phyloP scores from a whole-genome alignment of 139 green algal genomes.

The Tetraselmis striata region DNA sequence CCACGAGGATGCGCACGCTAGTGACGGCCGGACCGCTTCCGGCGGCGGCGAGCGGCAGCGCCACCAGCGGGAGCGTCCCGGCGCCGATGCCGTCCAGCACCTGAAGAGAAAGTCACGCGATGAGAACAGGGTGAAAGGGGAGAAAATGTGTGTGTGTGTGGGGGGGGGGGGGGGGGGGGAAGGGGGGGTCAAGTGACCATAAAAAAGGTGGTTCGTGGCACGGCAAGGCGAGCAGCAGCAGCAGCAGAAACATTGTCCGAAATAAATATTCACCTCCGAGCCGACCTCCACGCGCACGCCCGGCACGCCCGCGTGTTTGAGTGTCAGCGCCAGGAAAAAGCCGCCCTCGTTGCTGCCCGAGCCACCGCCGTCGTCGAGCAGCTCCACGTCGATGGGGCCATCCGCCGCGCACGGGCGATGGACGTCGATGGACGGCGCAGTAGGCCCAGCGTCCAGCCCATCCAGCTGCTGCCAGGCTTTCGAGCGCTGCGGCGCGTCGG shows the following conservation, averaged over 20 bases:
- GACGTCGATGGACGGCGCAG: background rate
- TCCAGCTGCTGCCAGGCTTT: no score
- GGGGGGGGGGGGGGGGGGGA: no score
- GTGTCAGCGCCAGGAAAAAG: constrained; percentile 17
- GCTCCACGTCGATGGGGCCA: constrained; percentile 16
- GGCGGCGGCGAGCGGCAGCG: background rate
- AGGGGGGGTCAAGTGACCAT: no score
- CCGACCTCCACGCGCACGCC: constrained; percentile 41
- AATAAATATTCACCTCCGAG: constrained; percentile 14
- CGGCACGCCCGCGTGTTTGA: constrained; percentile 12
- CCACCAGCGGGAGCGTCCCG: background rate
- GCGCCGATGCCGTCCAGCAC: background rate
- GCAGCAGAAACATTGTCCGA: no score
- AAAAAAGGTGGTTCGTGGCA: no score
- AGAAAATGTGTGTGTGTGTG: no score
- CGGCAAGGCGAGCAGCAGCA: no score
- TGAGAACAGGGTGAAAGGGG: no score
- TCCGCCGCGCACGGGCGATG: constrained; percentile 1
- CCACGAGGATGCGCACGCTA: constrained; percentile 33
- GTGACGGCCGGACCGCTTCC: no score
- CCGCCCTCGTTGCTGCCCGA: no score
- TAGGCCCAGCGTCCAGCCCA: background rate
- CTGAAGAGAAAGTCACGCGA: no score
- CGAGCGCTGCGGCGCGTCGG: no score
- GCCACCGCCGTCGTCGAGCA: constrained; percentile 5